Evolutionary conservation across 352 stramenopile genomes (phyloP).

Genomic region (Phytophthora pinifolia): DNA sequence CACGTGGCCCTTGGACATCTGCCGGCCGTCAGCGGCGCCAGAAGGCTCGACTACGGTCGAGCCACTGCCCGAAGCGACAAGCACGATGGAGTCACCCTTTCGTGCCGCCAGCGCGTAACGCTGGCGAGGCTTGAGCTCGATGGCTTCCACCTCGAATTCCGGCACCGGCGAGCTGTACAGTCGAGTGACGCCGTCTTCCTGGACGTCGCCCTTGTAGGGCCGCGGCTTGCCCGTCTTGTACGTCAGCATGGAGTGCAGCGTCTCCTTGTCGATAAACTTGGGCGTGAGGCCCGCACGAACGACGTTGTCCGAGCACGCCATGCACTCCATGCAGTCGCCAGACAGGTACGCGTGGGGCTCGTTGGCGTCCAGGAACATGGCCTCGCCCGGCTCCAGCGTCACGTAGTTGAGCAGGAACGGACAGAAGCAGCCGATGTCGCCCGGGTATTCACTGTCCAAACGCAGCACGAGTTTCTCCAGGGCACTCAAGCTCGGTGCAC

Average conservation of each 20-base stretch:
- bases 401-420: constrained; percentile 99
- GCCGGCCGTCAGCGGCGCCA: constrained; percentile 17
- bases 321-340: constrained; percentile 97
- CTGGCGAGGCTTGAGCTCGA: constrained; percentile 42
- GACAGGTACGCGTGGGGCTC: constrained; percentile 99
- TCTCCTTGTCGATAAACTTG: constrained; percentile 99
- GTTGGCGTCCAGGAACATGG: constrained; percentile 98
- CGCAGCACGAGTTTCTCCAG: constrained; percentile 89
- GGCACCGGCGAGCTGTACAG: constrained; percentile 90
- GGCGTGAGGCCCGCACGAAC: constrained; percentile 98
- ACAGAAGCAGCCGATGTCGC: constrained; percentile 97
- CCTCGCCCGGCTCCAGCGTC: constrained; percentile 93
- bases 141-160: constrained; percentile 90
- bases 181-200: constrained; percentile 52
- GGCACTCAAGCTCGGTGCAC: constrained; percentile 26
- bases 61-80: constrained; percentile 45
- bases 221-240: constrained; percentile 72
- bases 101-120: constrained; percentile 37
- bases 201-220: constrained; percentile 30
- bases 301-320: constrained; percentile 99
- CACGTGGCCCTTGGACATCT: constrained; percentile 45
- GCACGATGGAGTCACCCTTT: constrained; percentile 53
- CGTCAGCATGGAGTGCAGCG: constrained; percentile 97
- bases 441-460: constrained; percentile 93
- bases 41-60: constrained; percentile 28